Evolutionary conservation across 805 yeast genomes (phyloP).

Genomic region (Cyberlindnera americana): DNA sequence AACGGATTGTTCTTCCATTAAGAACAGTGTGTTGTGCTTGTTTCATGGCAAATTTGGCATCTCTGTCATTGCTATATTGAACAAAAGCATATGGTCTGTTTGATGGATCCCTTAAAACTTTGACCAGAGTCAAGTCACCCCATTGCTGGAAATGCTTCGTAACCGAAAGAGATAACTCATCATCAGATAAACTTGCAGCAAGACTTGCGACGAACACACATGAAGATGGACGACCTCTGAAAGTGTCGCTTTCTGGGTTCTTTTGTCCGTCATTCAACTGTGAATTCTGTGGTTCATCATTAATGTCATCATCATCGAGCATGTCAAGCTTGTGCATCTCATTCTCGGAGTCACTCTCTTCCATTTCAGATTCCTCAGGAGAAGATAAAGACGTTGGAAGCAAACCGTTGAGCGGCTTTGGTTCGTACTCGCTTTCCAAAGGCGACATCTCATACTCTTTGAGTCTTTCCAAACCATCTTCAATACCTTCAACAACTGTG

Average conservation of each 20-base stretch:
- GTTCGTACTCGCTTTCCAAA: constrained; percentile 9
- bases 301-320: constrained; percentile 13
- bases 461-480: constrained; percentile 7
- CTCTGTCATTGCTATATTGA: constrained; percentile 69
- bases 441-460: constrained; percentile 11
- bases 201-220: constrained; percentile 89
- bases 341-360: constrained; percentile 22
- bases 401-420: constrained; percentile 17
- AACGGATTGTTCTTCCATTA: constrained; percentile 74
- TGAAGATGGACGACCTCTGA: constrained; percentile 70
- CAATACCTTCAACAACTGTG: constrained; percentile 16
- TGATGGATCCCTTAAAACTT: constrained; percentile 76
- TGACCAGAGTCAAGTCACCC: constrained; percentile 70
- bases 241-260: constrained; percentile 24
- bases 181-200: constrained; percentile 62
- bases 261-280: constrained; percentile 14
- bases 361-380: constrained; percentile 24
- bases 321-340: constrained; percentile 20
- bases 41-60: constrained; percentile 63
- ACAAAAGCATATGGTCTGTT: constrained; percentile 93
- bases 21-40: constrained; percentile 66
- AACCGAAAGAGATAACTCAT: constrained; percentile 66
- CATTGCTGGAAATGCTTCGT: constrained; percentile 62
- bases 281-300: too few relatives aligned
- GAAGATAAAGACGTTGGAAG: constrained; percentile 23